Base-by-base conservation (phyloP, 129 eudicot genomes). In the Escallonia herrerae region DNA sequence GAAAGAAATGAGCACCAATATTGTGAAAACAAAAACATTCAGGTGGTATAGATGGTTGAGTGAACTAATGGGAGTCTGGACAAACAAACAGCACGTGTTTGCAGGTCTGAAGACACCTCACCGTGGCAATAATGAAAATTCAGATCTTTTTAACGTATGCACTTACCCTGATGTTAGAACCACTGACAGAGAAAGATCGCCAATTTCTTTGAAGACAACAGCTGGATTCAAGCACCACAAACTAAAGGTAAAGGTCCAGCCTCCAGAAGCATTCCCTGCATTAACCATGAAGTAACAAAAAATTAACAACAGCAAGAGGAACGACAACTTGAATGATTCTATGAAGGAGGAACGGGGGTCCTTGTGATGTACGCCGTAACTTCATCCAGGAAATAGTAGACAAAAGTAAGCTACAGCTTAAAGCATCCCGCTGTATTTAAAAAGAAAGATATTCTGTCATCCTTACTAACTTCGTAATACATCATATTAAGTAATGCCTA, bases 171-270 rank as follows among this genome's bases (percentile, higher is more conserved):
- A 93, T 71, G 96, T 88, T 60, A 93, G 60, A 73, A 93, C 86
- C 71, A 93, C 98, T 43, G 98, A 93, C 48, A 88, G 81, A 67
- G 95, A 73, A 76, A 48, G 38, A 57, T 82, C 89, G 58, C 95
- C 89, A 74, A 93, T 86, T 70, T 76, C 81, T 79, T 81, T 86
- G 74, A 93, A 93, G 60, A 93, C 95, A 51, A 88, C 95, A 71
- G 98, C 82, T 74, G 98, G 98, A 79, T 93, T 82, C 78, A 93
- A 75, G 90, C 98, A 93, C 95, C 95, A 86, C 71, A 93, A 75
- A 81, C 91, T 85, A 37, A 93, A 69, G 6, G 84, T 81, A 77
- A 75, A 77, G 40, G 72, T 76, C 91, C 85, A 80, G 14, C 71
- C 82, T 56, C 83, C 87, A 61, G 72, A 70, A 79, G 44, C 61